Evolutionary conservation across 139 green algal genomes (phyloP).

Genomic region (Raphidocelis subcapitata): DNA sequence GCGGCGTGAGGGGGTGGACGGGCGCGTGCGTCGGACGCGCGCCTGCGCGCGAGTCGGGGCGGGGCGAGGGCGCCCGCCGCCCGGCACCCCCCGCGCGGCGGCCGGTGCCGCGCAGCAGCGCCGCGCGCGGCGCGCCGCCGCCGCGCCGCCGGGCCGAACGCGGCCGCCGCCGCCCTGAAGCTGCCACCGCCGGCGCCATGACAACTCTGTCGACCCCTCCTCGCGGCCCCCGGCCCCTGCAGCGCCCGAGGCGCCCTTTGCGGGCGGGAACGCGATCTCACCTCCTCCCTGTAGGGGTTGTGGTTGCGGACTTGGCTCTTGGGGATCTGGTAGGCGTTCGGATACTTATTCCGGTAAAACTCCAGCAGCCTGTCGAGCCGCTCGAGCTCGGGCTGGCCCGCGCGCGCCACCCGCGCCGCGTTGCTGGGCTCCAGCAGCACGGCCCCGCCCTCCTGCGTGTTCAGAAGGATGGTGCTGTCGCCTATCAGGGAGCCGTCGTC

Average conservation of each 20-base stretch:
- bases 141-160: background rate
- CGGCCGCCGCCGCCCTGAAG: background rate
- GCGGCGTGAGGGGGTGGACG: too few relatives aligned
- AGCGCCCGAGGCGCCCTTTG: too few relatives aligned
- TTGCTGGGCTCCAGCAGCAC: slow-evolving; percentile 18
- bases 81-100: background rate
- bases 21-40: background rate
- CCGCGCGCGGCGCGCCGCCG: background rate
- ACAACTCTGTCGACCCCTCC: too few relatives aligned
- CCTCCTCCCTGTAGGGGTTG: slow-evolving; percentile 34
- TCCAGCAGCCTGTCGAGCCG: slow-evolving; percentile 15
- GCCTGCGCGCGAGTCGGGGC: background rate
- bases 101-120: background rate
- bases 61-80: background rate
- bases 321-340: background rate
- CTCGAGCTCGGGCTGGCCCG: slow-evolving; percentile 13
- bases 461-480: too few relatives aligned
- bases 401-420: slow-evolving; percentile 11
- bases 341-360: background rate
- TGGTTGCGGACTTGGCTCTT: slow-evolving; percentile 9
- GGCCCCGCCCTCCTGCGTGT: slow-evolving; percentile 3
- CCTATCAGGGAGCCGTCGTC: slow-evolving; percentile 23
- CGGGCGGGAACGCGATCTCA: slow-evolving; percentile 8
- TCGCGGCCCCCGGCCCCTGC: too few relatives aligned
- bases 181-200: background rate